Conservation (phyloP, 495 filamentous ascomycete genomes). For the Mytilinidion resinicola region DNA sequence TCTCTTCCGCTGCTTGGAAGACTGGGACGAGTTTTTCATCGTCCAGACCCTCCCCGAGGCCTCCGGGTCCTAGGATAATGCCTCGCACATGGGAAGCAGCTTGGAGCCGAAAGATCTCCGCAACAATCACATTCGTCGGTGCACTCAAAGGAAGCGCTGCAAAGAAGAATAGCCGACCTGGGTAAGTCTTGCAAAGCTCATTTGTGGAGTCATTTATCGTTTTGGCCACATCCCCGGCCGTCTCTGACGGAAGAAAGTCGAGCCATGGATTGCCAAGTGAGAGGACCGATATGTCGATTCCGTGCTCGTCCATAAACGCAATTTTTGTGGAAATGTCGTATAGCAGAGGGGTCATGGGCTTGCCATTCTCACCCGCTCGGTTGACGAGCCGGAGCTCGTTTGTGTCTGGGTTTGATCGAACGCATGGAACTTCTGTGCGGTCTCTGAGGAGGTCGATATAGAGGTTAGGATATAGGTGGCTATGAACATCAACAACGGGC, state of each 20-base stretch:
- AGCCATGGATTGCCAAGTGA: constrained; percentile 7
- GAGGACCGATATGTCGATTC: constrained; percentile 1
- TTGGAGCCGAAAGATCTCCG: background rate
- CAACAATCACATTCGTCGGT: background rate
- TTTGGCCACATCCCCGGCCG: background rate
- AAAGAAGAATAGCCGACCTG: constrained; percentile 2
- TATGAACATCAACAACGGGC: too few species aligned
- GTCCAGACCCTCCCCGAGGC: background rate
- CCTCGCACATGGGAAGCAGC: background rate
- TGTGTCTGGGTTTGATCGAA: background rate
- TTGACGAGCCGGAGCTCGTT: background rate
- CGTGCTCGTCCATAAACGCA: constrained; percentile 7
- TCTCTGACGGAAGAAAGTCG: constrained; percentile 1
- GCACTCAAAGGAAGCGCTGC: background rate
- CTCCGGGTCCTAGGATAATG: background rate
- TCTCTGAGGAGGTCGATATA: constrained; percentile 4
- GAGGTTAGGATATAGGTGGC: too few species aligned
- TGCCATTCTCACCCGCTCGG: background rate
- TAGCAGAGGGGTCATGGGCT: background rate
- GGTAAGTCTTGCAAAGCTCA: background rate
- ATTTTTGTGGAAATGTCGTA: background rate
- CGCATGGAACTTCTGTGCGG: constrained; percentile 6
- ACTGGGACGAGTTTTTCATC: background rate
- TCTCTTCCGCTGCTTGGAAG: background rate
- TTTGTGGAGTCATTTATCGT: background rate